Conservation (phyloP, 2,329 filamentous ascomycete genomes). For the Aureobasidium sp. region DNA sequence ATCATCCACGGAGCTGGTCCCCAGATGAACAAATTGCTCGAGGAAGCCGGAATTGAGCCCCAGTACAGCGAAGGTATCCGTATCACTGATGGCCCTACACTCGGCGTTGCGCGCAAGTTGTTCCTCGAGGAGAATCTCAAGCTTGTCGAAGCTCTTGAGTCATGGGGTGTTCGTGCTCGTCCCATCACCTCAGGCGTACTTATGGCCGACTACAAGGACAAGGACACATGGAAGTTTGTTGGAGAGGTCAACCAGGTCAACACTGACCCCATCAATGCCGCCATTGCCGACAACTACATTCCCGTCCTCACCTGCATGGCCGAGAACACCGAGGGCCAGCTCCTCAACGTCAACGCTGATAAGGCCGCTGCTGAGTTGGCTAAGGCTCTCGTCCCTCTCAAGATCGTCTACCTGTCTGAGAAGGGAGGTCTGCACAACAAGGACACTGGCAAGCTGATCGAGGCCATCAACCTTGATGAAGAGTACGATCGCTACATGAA, state of each 20-base stretch:
- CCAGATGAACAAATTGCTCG: constrained; percentile 85
- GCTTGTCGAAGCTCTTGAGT: constrained; percentile 81
- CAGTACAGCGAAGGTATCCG: constrained; percentile 95
- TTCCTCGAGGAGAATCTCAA: constrained; percentile 95
- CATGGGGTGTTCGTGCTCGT: constrained; percentile 79
- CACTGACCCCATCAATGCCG: constrained; percentile 80
- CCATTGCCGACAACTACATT: constrained; percentile 83
- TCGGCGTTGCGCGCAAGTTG: constrained; percentile 81
- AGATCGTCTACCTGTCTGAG: constrained; percentile 97
- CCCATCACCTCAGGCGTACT: constrained; percentile 88
- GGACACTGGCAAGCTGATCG: constrained; percentile 90
- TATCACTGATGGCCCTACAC: constrained; percentile 90
- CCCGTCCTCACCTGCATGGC: constrained; percentile 96
- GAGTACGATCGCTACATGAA: constrained; percentile 90
- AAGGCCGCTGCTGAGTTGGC: constrained; percentile 92
- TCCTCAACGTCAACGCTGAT: constrained; percentile 96
- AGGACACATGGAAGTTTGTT: constrained; percentile 91
- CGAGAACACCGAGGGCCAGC: constrained; percentile 81
- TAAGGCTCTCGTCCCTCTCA: constrained; percentile 79
- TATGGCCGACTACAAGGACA: constrained; percentile 88
- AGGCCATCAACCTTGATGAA: constrained; percentile 92
- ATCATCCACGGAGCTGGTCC: constrained; percentile 93
- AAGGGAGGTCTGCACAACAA: constrained; percentile 95
- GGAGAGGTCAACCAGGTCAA: constrained; percentile 93
- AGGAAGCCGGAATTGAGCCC: constrained; percentile 86